Evolutionary conservation across 345 rosid species (phyloP), one percentile per base, ranked within the genome.

Genomic region (Pelargonium nanum): DNA sequence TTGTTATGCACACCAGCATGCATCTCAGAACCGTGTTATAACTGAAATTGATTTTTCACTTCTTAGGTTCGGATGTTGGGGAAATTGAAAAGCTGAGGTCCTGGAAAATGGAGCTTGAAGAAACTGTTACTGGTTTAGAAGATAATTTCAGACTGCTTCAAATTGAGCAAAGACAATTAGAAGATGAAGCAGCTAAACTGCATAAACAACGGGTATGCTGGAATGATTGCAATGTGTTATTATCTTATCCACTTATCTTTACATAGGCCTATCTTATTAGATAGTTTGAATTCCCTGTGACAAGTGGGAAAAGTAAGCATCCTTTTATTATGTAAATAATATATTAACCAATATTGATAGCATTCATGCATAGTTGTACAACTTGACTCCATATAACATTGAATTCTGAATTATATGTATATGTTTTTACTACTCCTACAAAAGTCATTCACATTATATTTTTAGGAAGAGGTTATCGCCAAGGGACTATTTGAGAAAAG

Each of bases 141-240:
- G 85, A 81, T 58, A 66, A 63, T 64, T 26, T 64, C 53, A 82
- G 77, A 75, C 62, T 63, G 65, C 60, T 86, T 19, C 81, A 71
- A 68, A 67, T 52, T 50, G 91, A 89, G 77, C 83, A 76, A 62
- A 81, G 86, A 65, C 72, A 57, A 22, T 57, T 87, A 52, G 98
- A 92, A 70, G 85, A 83, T 58, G 86, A 74, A 73, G 87, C 77
- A 67, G 86, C 97, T 55, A 75, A 77, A 57, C 80, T 85, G 62
- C 81, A 77, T 22, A 92, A 75, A 66, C 74, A 81, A 67, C 81
- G 96, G 84, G 94, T 86, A 75, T 65, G 71, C 19, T 30, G 59
- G 64, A 67, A 57, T 40, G 62, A 62, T 17, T 44, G 19, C 44
- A 30, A 58, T 24, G 19, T 20, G 28, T 45, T 53, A 48, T 50